Evolutionary conservation across 768 basidiomycete genomes (phyloP).

Genomic region (Phylloporus arenicola): DNA sequence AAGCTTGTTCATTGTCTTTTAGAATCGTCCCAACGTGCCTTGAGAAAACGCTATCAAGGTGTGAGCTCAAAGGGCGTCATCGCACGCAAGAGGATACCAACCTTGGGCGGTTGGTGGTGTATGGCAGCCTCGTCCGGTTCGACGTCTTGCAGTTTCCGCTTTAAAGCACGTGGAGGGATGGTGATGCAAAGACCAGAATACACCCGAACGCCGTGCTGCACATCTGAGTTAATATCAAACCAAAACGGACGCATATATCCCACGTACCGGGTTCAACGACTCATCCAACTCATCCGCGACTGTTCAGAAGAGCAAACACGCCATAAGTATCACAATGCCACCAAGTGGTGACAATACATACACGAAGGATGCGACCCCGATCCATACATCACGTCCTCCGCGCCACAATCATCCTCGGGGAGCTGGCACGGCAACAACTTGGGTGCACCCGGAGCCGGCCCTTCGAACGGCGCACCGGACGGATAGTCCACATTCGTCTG

Average conservation of each 20-base stretch:
- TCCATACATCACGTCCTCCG: slow-evolving; percentile 14
- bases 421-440: slow-evolving; percentile 19
- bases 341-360: slow-evolving; percentile 1
- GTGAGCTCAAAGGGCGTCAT: neutral
- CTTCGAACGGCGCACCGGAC: neutral
- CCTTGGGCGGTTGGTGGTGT: slow-evolving; percentile 16
- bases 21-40: slow-evolving; percentile 12
- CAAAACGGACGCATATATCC: neutral
- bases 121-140: slow-evolving; percentile 1
- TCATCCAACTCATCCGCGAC: slow-evolving; percentile 7
- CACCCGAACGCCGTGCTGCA: slow-evolving; percentile 1
- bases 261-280: slow-evolving; percentile 18
- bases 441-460: slow-evolving; percentile 21
- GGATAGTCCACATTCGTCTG: neutral
- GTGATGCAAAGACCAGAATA: slow-evolving; percentile 24
- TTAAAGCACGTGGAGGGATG: slow-evolving; percentile 15
- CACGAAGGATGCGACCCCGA: slow-evolving; percentile 6
- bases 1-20: slow-evolving; percentile 1
- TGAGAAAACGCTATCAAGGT: slow-evolving; percentile 13
- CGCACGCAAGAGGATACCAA: neutral
- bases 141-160: slow-evolving; percentile 21
- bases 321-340: neutral
- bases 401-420: slow-evolving; percentile 21
- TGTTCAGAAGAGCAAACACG: neutral
- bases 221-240: neutral